A percentile compares a stretch with the other conserved stretches of the same genome.
phyloP scores from a whole-genome alignment of 2,329 filamentous ascomycete species.

The Beauveria asiatica region DNA sequence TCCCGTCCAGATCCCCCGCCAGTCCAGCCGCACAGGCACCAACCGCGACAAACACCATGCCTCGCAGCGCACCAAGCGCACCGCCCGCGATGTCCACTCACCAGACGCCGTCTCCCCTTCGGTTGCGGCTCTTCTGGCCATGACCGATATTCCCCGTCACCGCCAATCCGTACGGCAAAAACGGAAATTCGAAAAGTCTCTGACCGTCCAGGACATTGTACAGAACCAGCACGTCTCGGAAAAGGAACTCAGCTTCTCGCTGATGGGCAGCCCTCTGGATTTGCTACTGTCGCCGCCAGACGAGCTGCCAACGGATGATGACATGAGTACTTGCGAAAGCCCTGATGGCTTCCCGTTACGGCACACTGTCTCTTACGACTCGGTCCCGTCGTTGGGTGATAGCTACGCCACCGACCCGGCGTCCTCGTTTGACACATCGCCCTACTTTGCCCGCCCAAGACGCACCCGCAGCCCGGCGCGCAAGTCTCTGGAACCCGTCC shows the following conservation, averaged over 20 bases:
- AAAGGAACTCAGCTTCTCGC: conserved; percentile 48
- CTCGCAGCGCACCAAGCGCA: conserved; percentile 4
- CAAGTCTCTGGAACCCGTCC: conserved; percentile 44
- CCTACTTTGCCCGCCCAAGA: conserved; percentile 26
- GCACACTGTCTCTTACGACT: conserved; percentile 51
- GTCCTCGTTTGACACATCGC: conserved; percentile 42
- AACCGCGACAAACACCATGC: conserved; percentile 6
- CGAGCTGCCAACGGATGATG: conserved; percentile 42
- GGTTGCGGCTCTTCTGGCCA: conserved; percentile 51
- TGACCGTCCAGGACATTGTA: conserved; percentile 50
- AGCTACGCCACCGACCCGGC: conserved; percentile 43
- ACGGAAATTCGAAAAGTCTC: conserved; percentile 14
- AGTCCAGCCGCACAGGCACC: conserved; percentile 2
- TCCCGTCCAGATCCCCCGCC: conserved; percentile 9
- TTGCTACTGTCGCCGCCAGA: conserved; percentile 52
- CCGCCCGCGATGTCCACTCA: conserved; percentile 20
- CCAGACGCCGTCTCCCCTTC: conserved; percentile 50
- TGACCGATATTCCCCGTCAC: conserved; percentile 50
- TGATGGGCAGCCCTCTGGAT: conserved; percentile 48
- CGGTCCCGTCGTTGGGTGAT: conserved; percentile 50
- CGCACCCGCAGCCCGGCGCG: conserved; percentile 33
- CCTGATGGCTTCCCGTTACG: conserved; percentile 42
- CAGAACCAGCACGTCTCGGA: conserved; percentile 45
- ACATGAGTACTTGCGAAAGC: conserved; percentile 41
- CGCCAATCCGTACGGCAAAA: conserved; percentile 29